Evolutionary conservation across 306 rosid species (phyloP).

Genomic region (Elaeagnus macrophylla): DNA sequence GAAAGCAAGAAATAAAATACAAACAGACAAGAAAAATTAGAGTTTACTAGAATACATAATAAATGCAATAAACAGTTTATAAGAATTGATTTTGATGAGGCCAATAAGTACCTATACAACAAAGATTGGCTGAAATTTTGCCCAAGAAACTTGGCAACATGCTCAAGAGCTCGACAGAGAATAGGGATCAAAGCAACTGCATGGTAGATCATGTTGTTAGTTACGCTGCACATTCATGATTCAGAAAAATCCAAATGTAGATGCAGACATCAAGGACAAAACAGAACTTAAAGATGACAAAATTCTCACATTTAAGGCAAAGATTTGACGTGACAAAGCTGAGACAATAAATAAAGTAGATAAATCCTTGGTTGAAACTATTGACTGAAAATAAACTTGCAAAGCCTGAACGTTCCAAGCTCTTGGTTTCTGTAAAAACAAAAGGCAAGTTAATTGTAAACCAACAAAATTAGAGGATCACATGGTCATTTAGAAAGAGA

Average conservation of each 20-base stretch:
- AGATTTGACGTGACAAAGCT: constrained; percentile 68
- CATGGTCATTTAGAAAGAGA: constrained; percentile 3
- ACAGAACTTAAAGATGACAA: constrained; percentile 12
- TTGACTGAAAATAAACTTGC: constrained; percentile 76
- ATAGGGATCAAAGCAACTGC: constrained; percentile 93
- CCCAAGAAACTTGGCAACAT: constrained; percentile 93
- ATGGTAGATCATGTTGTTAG: constrained; percentile 25
- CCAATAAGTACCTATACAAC: constrained; percentile 63
- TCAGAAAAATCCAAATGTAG: background rate
- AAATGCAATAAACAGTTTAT: background rate
- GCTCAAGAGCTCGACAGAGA: constrained; percentile 71
- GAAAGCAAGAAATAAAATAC: too few species aligned
- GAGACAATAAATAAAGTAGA: constrained; percentile 74
- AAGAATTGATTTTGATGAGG: background rate
- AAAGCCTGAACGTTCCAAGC: constrained; percentile 85
- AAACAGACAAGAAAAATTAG: too few species aligned
- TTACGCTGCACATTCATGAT: constrained; percentile 11
- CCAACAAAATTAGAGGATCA: background rate
- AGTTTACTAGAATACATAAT: background rate
- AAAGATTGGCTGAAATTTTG: constrained; percentile 77
- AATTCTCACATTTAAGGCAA: constrained; percentile 71
- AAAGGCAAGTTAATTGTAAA: constrained; percentile 13
- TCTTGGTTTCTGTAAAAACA: constrained; percentile 68
- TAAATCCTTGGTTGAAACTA: constrained; percentile 69
- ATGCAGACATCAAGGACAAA: background rate